Base-by-base conservation (phyloP, 768 basidiomycete species). In the Russula virescens region DNA sequence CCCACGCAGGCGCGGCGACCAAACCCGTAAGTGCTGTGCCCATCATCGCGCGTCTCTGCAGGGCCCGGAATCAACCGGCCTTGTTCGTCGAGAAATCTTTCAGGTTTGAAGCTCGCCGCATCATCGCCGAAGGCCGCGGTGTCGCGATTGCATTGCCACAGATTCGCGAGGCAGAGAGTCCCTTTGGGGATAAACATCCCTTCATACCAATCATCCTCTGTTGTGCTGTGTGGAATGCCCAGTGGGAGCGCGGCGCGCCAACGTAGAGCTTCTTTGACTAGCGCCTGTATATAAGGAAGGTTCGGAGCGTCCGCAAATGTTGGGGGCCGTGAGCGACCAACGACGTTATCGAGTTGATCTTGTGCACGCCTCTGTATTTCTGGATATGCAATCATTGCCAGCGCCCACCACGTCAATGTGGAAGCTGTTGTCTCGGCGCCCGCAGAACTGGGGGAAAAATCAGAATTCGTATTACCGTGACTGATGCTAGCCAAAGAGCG, bases 161-260 rank as follows among this genome's bases (percentile, higher is more conserved):
- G 42, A 38, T 75, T 75, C 8, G 64, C 68, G 23, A 75, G 58
- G 35, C 75, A 67, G 4, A 74, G 67, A 0, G 75, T 73, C 14
- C 74, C 76, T 40, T 69, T 72, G 1, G 76, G 76, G 26, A 78
- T 75, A 54, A 70, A 63, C 58, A 52, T 51, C 16, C 42, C 58
- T 23, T 60, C 49, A 43, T 60, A 60, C 58, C 58, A 60, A 11
- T 73, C 71, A 46, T 75, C 74, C 55, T 65, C 56, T 61, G 66
- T 55, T 56, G 56, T 48, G 43, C 8, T 23, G 19, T 47, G 60
- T 5, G 58, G 56, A 26, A 55, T 18, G 2, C 42, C 26, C 2
- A 62, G 13, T 26, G 56, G 43, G 2, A 58, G 35, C 7, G 35
- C 25, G 2, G 61, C 56, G 4, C 54, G 48, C 61, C 61, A 62